Evolutionary conservation across 1,284 basidiomycete genomes (phyloP), one percentile per base, ranked within the genome.

Genomic region (Sphagnurus paluster): DNA sequence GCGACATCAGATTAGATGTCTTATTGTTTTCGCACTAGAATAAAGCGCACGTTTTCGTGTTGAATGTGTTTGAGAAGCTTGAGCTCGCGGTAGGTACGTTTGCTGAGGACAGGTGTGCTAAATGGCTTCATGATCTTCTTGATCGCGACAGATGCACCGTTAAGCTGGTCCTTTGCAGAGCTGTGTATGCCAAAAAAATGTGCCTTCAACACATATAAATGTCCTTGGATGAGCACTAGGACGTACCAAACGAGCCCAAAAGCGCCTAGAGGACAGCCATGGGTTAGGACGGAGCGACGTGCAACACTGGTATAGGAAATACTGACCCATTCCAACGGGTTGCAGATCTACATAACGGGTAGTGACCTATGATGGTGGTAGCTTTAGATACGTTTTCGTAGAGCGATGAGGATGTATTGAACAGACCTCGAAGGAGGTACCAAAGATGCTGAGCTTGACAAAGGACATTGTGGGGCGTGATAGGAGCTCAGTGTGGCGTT

Each of bases 41-140:
- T n/a, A n/a, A n/a, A n/a, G n/a, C 79, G 34, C 45, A 93, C 93
- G 70, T 99, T 99, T 73, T 99, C 96, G 68, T 99, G 96, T 60
- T 96, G 89, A 61, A 99, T 93, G 70, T 99, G 96, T 72, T 99
- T 99, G 66, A 99, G 80, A 36, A 99, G 79, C 74, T 99, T 99
- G 62, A 99, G 82, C 72, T 99, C 96, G 58, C 96, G 84, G 71
- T 99, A 99, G 6, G 97, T 99, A 56, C 96, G 80, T 75, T 99
- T 99, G 70, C 85, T 88, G 58, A 99, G 79, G n/a, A 99, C 97
- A 9, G 96, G 94, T 9, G 97, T 98, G 65, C 90, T 93, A 70
- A 97, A 96, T 7, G 93, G 93, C 68, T 96, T 96, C 93, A 95
- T 96, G 72, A 98, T 97, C 83, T 97, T 98, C 80, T 98, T 98